Evolutionary conservation across 1,139 yeast genomes (phyloP).

Genomic region (Yamadazyma mexicana): DNA sequence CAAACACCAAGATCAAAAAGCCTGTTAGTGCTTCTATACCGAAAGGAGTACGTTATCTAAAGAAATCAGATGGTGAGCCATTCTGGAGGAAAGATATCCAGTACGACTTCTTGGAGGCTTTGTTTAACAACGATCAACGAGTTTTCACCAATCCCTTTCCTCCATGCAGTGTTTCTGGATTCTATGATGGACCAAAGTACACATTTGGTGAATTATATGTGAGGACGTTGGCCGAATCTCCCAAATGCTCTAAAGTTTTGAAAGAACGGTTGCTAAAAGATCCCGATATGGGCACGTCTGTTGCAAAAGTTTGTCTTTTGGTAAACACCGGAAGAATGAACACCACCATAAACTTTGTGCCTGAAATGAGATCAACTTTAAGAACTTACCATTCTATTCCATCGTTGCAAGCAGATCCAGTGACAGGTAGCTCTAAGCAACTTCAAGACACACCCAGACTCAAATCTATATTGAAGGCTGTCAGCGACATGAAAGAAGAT

Average conservation of each 20-base stretch:
- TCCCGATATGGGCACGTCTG: slow-evolving; percentile 63
- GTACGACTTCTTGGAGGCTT: slow-evolving; percentile 66
- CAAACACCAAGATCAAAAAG: slow-evolving; percentile 8
- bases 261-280: slow-evolving; percentile 73
- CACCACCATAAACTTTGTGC: slow-evolving; percentile 91
- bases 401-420: slow-evolving; percentile 70
- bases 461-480: slow-evolving; percentile 84
- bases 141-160: slow-evolving; percentile 68
- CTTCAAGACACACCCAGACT: slow-evolving; percentile 93
- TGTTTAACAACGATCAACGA: slow-evolving; percentile 62
- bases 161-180: slow-evolving; percentile 32
- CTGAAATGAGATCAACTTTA: slow-evolving; percentile 94
- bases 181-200: slow-evolving; percentile 47
- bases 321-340: slow-evolving; percentile 94
- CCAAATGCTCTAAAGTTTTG: slow-evolving; percentile 80
- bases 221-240: slow-evolving; percentile 77
- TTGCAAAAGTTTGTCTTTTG: slow-evolving; percentile 78
- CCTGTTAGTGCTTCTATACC: slow-evolving; percentile 21
- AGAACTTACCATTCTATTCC: slow-evolving; percentile 95
- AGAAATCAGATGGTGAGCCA: slow-evolving; percentile 90
- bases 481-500: slow-evolving; percentile 49
- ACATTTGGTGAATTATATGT: slow-evolving; percentile 87
- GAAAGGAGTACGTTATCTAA: slow-evolving; percentile 52
- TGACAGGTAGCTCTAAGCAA: slow-evolving; percentile 58
- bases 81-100: slow-evolving; percentile 88